These are phyloP conservation scores for Annulohypoxylon moriforme DNA, from an alignment of 495 filamentous ascomycete genomes.

Conservation along the genomic window DNA sequence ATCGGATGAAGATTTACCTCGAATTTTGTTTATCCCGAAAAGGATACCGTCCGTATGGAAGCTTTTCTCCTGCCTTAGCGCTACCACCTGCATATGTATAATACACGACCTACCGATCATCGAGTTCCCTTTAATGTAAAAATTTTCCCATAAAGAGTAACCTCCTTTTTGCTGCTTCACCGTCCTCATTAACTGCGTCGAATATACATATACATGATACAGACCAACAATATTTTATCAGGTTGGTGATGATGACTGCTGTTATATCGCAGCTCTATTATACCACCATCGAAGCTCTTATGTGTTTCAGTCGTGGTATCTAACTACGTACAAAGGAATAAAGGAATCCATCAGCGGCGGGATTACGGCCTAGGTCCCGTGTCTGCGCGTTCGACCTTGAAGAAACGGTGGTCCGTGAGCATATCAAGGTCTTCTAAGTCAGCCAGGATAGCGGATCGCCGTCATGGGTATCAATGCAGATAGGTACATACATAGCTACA, in stretches of 20 bases:
- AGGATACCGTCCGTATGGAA: slow-evolving; percentile 44
- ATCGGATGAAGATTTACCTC: slow-evolving; percentile 41
- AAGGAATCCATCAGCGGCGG: slow-evolving; percentile 31
- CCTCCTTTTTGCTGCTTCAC: slow-evolving; percentile 22
- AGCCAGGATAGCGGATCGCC: slow-evolving; percentile 31
- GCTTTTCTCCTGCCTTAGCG: slow-evolving; percentile 45
- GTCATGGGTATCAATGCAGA: slow-evolving; percentile 33
- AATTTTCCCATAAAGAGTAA: slow-evolving; percentile 32
- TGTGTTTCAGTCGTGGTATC: slow-evolving; percentile 36
- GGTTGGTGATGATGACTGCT: slow-evolving; percentile 8
- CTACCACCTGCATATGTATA: slow-evolving; percentile 39
- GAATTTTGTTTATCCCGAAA: slow-evolving; percentile 25
- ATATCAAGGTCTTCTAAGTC: slow-evolving; percentile 8
- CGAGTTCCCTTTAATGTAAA: slow-evolving; percentile 10
- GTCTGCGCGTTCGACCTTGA: not conserved
- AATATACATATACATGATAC: slow-evolving; percentile 28
- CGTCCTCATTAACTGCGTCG: slow-evolving; percentile 20
- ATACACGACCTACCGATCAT: slow-evolving; percentile 11
- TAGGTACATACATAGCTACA: not conserved
- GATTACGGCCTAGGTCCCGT: slow-evolving; percentile 40
- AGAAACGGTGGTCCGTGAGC: slow-evolving; percentile 35
- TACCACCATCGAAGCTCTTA: slow-evolving; percentile 19
- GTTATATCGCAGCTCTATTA: slow-evolving; percentile 16
- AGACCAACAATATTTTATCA: not conserved
- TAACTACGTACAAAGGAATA: slow-evolving; percentile 18